Percentiles rank a stretch among this genome's conserved stretches.
phyloP scores from a whole-genome alignment of 108 stramenopile species.

The Schizochytrium sp. region DNA sequence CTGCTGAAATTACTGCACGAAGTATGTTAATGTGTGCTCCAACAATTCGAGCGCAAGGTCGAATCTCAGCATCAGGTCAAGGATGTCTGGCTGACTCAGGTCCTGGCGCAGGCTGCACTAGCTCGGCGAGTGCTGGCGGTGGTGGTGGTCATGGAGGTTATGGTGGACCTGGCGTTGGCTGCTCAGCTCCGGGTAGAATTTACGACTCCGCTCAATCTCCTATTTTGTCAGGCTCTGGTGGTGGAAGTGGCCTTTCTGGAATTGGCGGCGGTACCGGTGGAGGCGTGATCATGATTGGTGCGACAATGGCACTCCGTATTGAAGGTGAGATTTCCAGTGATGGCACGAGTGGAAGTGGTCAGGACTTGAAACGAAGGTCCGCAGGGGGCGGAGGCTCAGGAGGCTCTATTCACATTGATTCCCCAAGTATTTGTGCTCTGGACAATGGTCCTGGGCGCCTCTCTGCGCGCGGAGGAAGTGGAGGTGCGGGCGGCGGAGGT shows the following conservation, averaged over 20 bases:
- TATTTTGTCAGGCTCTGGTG: neutral
- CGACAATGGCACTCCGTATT: neutral
- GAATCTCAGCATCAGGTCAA: neutral
- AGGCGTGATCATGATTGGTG: constrained; percentile 32
- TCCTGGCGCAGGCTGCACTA: constrained; percentile 37
- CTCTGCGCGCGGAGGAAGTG: constrained; percentile 12
- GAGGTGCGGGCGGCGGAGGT: constrained; percentile 35
- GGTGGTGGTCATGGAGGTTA: constrained; percentile 41
- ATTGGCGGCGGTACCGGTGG: constrained; percentile 57
- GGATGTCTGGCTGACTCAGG: constrained; percentile 53
- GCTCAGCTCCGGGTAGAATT: constrained; percentile 30
- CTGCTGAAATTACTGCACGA: constrained; percentile 6
- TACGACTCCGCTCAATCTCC: constrained; percentile 10
- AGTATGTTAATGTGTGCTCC: constrained; percentile 6
- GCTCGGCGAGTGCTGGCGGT: constrained; percentile 37
- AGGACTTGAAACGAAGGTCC: constrained; percentile 7
- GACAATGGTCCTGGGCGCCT: neutral
- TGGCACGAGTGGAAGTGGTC: constrained; percentile 12
- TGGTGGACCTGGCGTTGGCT: constrained; percentile 43
- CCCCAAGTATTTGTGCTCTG: constrained; percentile 27
- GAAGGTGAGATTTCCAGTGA: constrained; percentile 44
- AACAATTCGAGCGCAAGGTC: neutral
- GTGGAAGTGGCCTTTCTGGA: constrained; percentile 26
- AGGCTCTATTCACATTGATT: constrained; percentile 25
- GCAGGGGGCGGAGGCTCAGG: constrained; percentile 59